phyloP scores from a whole-genome alignment of 805 yeast species.

The Yamadazyma paraphyllophila region DNA sequence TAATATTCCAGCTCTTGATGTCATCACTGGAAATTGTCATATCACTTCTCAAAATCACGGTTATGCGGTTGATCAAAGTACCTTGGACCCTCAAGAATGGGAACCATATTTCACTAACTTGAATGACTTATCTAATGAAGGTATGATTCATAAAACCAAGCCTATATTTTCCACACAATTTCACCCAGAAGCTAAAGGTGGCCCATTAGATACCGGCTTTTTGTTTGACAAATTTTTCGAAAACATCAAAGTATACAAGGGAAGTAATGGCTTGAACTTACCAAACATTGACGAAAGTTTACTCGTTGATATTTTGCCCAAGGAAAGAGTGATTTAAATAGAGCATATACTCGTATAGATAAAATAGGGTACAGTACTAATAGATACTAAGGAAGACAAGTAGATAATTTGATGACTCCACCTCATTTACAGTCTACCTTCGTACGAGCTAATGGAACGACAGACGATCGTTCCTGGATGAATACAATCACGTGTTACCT shows the following conservation, averaged over 20 bases:
- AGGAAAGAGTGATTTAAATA: slow-evolving; percentile 54
- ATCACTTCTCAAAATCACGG: slow-evolving; percentile 99
- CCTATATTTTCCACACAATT: slow-evolving; percentile 97
- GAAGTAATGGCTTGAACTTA: slow-evolving; percentile 36
- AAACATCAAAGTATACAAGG: slow-evolving; percentile 56
- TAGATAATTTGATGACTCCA: neutral
- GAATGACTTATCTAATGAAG: slow-evolving; percentile 96
- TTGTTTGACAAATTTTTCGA: slow-evolving; percentile 87
- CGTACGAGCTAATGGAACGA: too few relatives aligned
- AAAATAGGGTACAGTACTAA: too few relatives aligned
- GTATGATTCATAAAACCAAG: slow-evolving; percentile 82
- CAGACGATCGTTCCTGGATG: too few relatives aligned
- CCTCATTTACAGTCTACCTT: neutral
- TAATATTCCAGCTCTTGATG: slow-evolving; percentile 92
- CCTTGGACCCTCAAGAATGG: slow-evolving; percentile 68
- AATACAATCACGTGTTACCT: too few relatives aligned
- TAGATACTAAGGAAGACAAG: neutral
- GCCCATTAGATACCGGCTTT: slow-evolving; percentile 91
- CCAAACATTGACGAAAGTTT: slow-evolving; percentile 47
- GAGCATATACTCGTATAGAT: neutral
- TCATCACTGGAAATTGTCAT: slow-evolving; percentile 89
- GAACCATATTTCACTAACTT: slow-evolving; percentile 85
- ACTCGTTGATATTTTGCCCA: slow-evolving; percentile 61
- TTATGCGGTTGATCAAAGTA: slow-evolving; percentile 85
- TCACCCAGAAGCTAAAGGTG: slow-evolving; percentile 99